A percentile compares a stretch with the other conserved stretches of the same genome.
These are phyloP conservation scores for Pythium chondricola DNA, from an alignment of 352 stramenopile genomes.

Conservation along the genomic window DNA sequence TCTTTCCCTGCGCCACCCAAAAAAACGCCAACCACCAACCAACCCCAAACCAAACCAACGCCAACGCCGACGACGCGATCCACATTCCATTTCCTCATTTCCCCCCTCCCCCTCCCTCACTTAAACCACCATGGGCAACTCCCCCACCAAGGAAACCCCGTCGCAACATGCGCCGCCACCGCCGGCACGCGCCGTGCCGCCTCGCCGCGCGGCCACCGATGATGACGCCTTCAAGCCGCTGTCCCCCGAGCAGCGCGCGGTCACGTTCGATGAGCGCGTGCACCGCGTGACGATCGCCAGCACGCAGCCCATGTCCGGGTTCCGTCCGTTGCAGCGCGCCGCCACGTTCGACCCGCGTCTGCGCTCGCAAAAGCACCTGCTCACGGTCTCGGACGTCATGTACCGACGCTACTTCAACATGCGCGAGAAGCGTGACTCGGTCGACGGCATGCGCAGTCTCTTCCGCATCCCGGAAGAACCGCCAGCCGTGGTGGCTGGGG, in stretches of 20 bases:
- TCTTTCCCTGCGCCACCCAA: not conserved
- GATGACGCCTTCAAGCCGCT: conserved; percentile 45
- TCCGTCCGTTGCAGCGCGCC: conserved; percentile 67
- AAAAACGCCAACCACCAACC: not conserved
- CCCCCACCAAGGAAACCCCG: conserved; percentile 11
- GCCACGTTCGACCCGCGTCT: conserved; percentile 76
- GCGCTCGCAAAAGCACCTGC: conserved; percentile 42
- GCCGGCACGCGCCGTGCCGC: not conserved
- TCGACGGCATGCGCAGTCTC: conserved; percentile 30
- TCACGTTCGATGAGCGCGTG: conserved; percentile 81
- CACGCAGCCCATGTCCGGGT: conserved; percentile 50
- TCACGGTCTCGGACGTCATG: conserved; percentile 75
- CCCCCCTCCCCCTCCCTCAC: not conserved
- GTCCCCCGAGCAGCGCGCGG: conserved; percentile 60
- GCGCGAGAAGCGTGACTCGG: conserved; percentile 44
- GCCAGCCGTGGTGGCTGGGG: conserved; percentile 19
- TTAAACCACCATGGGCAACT: conserved; percentile 15
- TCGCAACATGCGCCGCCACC: not conserved
- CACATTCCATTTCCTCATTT: conserved; percentile 1
- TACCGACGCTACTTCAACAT: conserved; percentile 81
- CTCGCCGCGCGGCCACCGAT: not conserved
- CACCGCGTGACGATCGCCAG: conserved; percentile 47
- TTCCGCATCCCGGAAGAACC: conserved; percentile 48
- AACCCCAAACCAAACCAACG: not conserved
- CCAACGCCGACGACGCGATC: not conserved